These are phyloP conservation scores for Tricholoma bakamatsutake DNA, from an alignment of 768 basidiomycete genomes.

Conservation along the genomic window DNA sequence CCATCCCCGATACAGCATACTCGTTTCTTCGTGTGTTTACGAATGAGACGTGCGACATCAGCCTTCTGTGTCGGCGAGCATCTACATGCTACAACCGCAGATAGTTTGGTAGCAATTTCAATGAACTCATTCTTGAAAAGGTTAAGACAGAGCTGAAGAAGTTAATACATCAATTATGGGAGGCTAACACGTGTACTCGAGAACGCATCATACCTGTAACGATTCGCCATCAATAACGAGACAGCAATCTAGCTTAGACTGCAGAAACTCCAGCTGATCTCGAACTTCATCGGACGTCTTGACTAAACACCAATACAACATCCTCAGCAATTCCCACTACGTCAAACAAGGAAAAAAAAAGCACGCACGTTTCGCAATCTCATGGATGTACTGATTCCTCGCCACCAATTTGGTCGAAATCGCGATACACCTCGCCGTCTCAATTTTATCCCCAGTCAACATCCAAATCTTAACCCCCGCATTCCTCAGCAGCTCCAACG, in stretches of 20 bases:
- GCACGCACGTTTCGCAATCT: constrained; percentile 81
- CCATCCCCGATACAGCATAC: constrained; percentile 99
- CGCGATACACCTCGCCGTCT: constrained; percentile 97
- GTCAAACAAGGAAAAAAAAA: neutral
- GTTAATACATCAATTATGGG: neutral
- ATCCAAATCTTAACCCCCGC: constrained; percentile 99
- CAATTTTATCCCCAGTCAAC: constrained; percentile 98
- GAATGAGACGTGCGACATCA: constrained; percentile 91
- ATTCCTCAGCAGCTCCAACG: constrained; percentile 87
- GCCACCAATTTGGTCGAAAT: constrained; percentile 96
- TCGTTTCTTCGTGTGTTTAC: constrained; percentile 84
- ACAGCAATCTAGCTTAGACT: constrained; percentile 94
- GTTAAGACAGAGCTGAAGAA: constrained; percentile 77
- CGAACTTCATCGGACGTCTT: constrained; percentile 78
- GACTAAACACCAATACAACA: constrained; percentile 42
- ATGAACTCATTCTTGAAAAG: constrained; percentile 93
- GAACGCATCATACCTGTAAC: constrained; percentile 57
- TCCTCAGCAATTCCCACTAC: neutral
- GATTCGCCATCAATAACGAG: constrained; percentile 98
- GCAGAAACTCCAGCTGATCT: constrained; percentile 87
- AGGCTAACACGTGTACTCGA: neutral
- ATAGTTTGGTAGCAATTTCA: constrained; percentile 91
- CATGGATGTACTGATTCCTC: constrained; percentile 95
- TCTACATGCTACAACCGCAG: constrained; percentile 94
- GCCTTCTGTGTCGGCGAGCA: constrained; percentile 99